A percentile compares a stretch with the other conserved stretches of the same genome.
Evolutionary conservation across 306 rosid species (phyloP).

Genomic region (Citrullus colocynthis): DNA sequence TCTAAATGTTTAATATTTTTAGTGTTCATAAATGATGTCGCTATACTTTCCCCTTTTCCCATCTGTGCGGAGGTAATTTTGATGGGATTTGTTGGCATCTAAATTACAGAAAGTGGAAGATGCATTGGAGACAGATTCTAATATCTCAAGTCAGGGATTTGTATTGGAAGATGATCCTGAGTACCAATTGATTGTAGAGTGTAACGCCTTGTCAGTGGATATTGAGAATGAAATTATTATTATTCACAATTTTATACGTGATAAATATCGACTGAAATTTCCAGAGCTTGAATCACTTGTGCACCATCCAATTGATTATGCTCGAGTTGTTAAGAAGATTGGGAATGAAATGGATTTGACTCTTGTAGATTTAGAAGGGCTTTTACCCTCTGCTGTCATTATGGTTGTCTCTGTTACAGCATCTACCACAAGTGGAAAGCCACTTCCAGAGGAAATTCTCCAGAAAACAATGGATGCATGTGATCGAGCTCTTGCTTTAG

Average conservation of each 20-base stretch:
- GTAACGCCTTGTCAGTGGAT: slow-evolving; percentile 82
- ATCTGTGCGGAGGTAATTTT: slow-evolving; percentile 6
- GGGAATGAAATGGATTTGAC: slow-evolving; percentile 90
- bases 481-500: slow-evolving; percentile 89
- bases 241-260: slow-evolving; percentile 86
- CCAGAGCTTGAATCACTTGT: slow-evolving; percentile 94
- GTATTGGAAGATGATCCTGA: slow-evolving; percentile 91
- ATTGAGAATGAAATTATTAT: slow-evolving; percentile 88
- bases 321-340: slow-evolving; percentile 92
- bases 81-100: slow-evolving; percentile 14
- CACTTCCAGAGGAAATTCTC: slow-evolving; percentile 82
- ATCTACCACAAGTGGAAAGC: slow-evolving; percentile 96
- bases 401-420: slow-evolving; percentile 98
- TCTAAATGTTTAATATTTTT: not conserved
- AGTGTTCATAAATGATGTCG: not conserved
- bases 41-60: not conserved
- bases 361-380: slow-evolving; percentile 92
- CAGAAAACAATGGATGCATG: slow-evolving; percentile 72
- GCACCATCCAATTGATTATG: slow-evolving; percentile 93
- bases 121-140: slow-evolving; percentile 58
- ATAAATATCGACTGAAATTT: slow-evolving; percentile 81
- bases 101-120: slow-evolving; percentile 76
- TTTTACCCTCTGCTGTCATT: slow-evolving; percentile 79
- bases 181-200: slow-evolving; percentile 85
- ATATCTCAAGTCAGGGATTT: slow-evolving; percentile 38